phyloP scores from a whole-genome alignment of 441 rosid genomes.

The Dalechampia spathulata region DNA sequence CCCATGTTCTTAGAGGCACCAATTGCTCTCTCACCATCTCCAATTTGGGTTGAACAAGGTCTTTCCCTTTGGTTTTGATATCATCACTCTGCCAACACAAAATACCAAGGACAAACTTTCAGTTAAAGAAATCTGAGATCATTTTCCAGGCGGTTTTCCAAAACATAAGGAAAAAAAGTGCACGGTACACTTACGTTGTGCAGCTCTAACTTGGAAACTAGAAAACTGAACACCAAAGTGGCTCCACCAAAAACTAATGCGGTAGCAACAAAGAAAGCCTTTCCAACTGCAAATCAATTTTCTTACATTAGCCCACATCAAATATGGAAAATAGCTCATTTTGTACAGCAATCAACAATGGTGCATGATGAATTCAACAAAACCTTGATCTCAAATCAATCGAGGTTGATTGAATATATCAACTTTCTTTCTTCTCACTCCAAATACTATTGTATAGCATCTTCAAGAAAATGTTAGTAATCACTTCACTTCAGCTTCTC shows the following conservation, averaged over 20 bases:
- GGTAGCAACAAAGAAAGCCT: constrained; percentile 81
- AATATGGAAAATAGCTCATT: too few relatives aligned
- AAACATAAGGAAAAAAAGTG: too few relatives aligned
- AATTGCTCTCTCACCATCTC: constrained; percentile 48
- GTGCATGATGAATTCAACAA: too few relatives aligned
- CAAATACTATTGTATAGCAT: too few relatives aligned
- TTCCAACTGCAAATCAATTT: constrained; percentile 45
- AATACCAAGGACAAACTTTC: neutral
- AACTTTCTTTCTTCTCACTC: too few relatives aligned
- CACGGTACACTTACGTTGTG: constrained; percentile 36
- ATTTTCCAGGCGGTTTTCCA: neutral
- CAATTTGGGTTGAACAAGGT: constrained; percentile 51
- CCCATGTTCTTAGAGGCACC: constrained; percentile 72
- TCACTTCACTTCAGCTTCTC: too few relatives aligned
- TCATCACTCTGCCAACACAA: constrained; percentile 44
- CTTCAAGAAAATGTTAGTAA: too few relatives aligned
- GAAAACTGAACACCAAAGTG: constrained; percentile 44
- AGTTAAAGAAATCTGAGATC: constrained; percentile 1
- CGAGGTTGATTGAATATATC: too few relatives aligned
- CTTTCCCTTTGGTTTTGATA: constrained; percentile 48
- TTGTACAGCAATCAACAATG: too few relatives aligned
- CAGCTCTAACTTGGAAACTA: constrained; percentile 54
- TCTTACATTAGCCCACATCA: neutral
- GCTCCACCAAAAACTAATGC: constrained; percentile 69
- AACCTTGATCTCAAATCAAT: too few relatives aligned